Percentiles rank a stretch among this genome's conserved stretches.
These are phyloP conservation scores for Croton laevigatus DNA, from an alignment of 441 rosid species.

Conservation along the genomic window DNA sequence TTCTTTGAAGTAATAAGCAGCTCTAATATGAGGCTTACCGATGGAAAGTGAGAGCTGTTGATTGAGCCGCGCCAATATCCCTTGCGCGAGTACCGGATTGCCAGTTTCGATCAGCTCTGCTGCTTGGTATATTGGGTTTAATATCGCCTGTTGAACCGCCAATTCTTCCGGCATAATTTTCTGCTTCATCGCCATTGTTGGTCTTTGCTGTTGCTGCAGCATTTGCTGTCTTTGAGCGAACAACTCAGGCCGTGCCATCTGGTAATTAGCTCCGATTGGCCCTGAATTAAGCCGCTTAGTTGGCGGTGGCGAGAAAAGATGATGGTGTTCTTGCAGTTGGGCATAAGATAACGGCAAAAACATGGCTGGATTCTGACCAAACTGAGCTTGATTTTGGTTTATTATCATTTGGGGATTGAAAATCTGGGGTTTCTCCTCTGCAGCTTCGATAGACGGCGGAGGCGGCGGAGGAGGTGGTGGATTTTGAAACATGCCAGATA, in stretches of 20 bases:
- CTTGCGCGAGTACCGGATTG: constrained; percentile 85
- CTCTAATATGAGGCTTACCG: constrained; percentile 80
- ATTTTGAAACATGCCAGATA: constrained; percentile 29
- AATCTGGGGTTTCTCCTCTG: constrained; percentile 46
- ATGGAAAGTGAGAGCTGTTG: constrained; percentile 77
- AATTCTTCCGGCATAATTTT: constrained; percentile 39
- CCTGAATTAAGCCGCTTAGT: constrained; percentile 44
- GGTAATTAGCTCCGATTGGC: constrained; percentile 24
- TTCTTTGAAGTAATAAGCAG: constrained; percentile 84
- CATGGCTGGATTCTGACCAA: constrained; percentile 39
- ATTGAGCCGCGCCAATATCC: constrained; percentile 99
- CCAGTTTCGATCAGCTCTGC: constrained; percentile 43
- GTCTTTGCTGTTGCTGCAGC: too few relatives aligned
- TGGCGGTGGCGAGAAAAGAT: constrained; percentile 38
- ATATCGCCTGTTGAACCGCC: constrained; percentile 46
- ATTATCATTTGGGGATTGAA: constrained; percentile 34
- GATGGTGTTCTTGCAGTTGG: constrained; percentile 32
- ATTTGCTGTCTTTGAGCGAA: constrained; percentile 31
- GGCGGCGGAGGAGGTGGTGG: constrained; percentile 18
- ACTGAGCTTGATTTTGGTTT: constrained; percentile 50
- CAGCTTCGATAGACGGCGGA: constrained; percentile 19
- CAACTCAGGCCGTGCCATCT: constrained; percentile 36
- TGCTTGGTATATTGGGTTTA: constrained; percentile 28
- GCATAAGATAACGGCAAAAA: constrained; percentile 36
- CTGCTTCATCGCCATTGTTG: too few relatives aligned